These are phyloP conservation scores for Dictyostelium discoideum DNA, from an alignment of 78 protist species.

Conservation along the genomic window dicty_2.7 NC_007089.4:5375001-5375500, in stretches of 20 bases:
- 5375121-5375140: not conserved
- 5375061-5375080: slow-evolving; percentile 16
- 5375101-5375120: not conserved
- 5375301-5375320: slow-evolving; percentile 6
- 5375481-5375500: slow-evolving; percentile 1
- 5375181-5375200: not conserved
- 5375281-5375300: not conserved
- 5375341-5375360: not conserved
- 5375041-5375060: slow-evolving; percentile 35
- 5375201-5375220: slow-evolving; percentile 12
- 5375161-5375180: slow-evolving; percentile 12
- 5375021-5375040: slow-evolving; percentile 27
- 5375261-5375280: slow-evolving; percentile 43
- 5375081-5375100: slow-evolving; percentile 21
- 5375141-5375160: not conserved
- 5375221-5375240: slow-evolving; percentile 2
- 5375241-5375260: slow-evolving; percentile 54
- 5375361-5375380: not conserved
- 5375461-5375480: slow-evolving; percentile 41
- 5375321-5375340: not conserved
- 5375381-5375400: not conserved
- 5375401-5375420: slow-evolving; percentile 26
- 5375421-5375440: slow-evolving; percentile 42
- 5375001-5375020: slow-evolving; percentile 10
- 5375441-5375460: slow-evolving; percentile 8